phyloP scores from a whole-genome alignment of 2,329 filamentous ascomycete genomes.

The Monilinia laxa region DNA sequence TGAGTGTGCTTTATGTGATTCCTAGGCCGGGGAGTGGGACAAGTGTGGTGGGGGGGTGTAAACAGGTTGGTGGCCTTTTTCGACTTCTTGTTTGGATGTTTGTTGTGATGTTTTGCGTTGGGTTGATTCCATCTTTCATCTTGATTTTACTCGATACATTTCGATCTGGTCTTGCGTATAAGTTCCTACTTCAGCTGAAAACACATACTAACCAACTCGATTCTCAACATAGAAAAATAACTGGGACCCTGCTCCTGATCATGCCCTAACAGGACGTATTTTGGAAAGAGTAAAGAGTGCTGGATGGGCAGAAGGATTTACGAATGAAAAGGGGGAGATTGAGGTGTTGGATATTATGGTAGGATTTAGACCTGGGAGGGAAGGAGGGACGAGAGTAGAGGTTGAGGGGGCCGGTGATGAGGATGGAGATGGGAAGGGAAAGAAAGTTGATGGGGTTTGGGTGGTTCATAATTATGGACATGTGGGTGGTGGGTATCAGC shows the following conservation, averaged over 20 bases:
- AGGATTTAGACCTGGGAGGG: slow-evolving; percentile 27
- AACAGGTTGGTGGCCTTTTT: slow-evolving; percentile 38
- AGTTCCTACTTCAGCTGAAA: too few relatives aligned
- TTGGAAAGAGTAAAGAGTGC: slow-evolving; percentile 23
- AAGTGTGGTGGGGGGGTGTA: slow-evolving; percentile 48
- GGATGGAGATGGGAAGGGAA: neutral
- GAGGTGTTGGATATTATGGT: slow-evolving; percentile 23
- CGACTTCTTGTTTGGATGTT: too few relatives aligned
- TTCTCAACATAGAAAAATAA: slow-evolving; percentile 20
- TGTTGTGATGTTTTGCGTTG: too few relatives aligned
- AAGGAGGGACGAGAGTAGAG: slow-evolving; percentile 44
- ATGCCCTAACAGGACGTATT: slow-evolving; percentile 35
- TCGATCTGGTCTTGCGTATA: too few relatives aligned
- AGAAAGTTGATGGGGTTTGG: slow-evolving; percentile 34
- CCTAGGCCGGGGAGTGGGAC: slow-evolving; percentile 44
- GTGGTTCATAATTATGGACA: slow-evolving; percentile 50
- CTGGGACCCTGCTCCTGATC: slow-evolving; percentile 41
- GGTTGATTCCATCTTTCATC: too few relatives aligned
- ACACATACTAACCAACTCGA: too few relatives aligned
- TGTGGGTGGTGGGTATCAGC: slow-evolving; percentile 46
- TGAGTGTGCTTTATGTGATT: slow-evolving; percentile 44
- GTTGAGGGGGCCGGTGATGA: neutral
- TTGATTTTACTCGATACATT: too few relatives aligned
- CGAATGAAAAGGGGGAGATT: slow-evolving; percentile 16
- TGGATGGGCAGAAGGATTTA: slow-evolving; percentile 16